Evolutionary conservation across 257 asterid genomes (phyloP).

Genomic region (Scutellaria barbata): DNA sequence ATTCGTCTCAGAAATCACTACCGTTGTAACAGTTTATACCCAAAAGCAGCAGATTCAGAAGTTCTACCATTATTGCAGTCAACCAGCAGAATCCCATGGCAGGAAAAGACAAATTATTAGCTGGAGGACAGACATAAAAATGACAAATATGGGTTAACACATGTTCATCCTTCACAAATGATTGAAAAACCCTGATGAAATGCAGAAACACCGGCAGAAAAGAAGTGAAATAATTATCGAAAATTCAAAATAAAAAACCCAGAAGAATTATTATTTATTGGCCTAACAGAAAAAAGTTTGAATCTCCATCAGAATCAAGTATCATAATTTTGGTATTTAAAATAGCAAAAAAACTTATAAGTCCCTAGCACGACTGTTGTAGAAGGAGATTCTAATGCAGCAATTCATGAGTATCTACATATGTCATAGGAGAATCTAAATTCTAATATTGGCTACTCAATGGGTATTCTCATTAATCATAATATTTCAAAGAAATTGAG

Average conservation of each 20-base stretch:
- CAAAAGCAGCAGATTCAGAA: conserved; percentile 7
- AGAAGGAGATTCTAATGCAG: conserved; percentile 8
- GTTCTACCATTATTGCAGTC: conserved; percentile 17
- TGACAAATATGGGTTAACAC: conserved; percentile 16
- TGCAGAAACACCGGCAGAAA: conserved; percentile 9
- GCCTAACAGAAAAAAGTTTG: neutral
- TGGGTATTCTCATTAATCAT: neutral
- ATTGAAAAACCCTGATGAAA: neutral
- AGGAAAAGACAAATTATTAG: conserved; percentile 27
- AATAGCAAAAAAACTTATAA: neutral
- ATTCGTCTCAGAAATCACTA: conserved; percentile 11
- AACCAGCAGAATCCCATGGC: conserved; percentile 38
- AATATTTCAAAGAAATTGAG: neutral
- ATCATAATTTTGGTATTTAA: neutral
- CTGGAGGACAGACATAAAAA: conserved; percentile 19
- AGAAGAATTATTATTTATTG: neutral
- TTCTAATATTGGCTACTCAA: conserved; percentile 10
- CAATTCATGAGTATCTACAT: neutral
- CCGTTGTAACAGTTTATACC: neutral
- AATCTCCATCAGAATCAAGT: neutral
- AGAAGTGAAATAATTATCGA: conserved; percentile 14
- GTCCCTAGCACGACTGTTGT: neutral
- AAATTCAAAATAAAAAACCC: neutral
- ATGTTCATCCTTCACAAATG: neutral
- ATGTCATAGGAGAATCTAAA: neutral